Conservation (phyloP, 2,329 filamentous ascomycete genomes). For the Macrophomina tecta region DNA sequence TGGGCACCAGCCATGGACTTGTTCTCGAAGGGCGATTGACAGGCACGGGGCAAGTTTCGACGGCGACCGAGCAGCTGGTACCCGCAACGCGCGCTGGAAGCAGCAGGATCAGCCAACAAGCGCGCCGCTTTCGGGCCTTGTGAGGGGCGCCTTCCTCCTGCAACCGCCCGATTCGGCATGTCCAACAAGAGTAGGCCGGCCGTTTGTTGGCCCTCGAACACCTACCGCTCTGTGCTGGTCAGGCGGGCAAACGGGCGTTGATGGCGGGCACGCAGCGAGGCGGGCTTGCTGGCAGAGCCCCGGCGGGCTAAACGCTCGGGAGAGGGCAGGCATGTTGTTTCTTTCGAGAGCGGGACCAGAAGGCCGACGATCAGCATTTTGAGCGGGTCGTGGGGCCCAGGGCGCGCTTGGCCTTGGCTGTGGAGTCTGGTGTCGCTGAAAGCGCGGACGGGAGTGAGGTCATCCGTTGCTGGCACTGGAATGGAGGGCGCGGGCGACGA, state of each 20-base stretch:
- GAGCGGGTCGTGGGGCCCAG: slow-evolving; percentile 1
- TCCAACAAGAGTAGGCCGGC: neutral
- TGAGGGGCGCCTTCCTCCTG: slow-evolving; percentile 2
- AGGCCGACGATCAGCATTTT: slow-evolving; percentile 21
- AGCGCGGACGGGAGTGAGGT: neutral
- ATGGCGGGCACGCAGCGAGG: neutral
- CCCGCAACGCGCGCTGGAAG: slow-evolving; percentile 6
- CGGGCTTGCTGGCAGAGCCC: neutral
- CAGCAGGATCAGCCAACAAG: slow-evolving; percentile 21
- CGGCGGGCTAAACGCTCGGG: neutral
- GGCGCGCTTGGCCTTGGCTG: neutral
- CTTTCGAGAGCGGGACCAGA: neutral
- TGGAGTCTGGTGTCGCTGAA: neutral
- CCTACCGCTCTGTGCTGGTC: neutral
- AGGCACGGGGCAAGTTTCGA: slow-evolving; percentile 18
- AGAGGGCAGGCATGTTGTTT: neutral
- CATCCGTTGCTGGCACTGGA: slow-evolving; percentile 4
- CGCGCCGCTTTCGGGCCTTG: slow-evolving; percentile 19
- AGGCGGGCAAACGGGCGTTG: neutral
- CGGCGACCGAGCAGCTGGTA: neutral
- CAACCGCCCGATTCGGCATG: slow-evolving; percentile 2
- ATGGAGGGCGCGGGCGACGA: neutral
- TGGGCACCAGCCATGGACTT: neutral
- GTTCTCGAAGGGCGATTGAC: slow-evolving; percentile 22
- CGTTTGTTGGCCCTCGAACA: neutral